Base-by-base conservation (phyloP, 1,284 basidiomycete species). In the Malassezia cuniculi region DNA sequence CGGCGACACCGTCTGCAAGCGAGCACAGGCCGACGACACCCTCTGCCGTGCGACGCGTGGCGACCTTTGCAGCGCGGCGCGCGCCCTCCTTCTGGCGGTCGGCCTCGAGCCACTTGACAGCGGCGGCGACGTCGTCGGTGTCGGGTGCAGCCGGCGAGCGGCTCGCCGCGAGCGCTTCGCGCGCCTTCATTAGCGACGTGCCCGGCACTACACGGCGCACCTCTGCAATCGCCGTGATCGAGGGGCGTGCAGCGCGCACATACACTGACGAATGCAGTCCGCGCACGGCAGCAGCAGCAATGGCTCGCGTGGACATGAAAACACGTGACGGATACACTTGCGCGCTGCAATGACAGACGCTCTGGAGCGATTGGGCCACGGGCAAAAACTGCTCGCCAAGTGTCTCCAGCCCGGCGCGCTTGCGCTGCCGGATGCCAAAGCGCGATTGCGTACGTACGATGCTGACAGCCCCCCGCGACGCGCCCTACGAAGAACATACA, bases 121-220 rank as follows among this genome's bases (percentile, higher is more conserved):
- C 86, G 6, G 70, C 74, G 5, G 75, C 65, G 41, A 93, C 66
- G 69, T 86, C 77, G 71, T 85, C 81, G 59, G 79, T 76, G 29
- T 57, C 54, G 0, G 54, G 48, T 1, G 38, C 22, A 0, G 32
- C n/a, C 4, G 47, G 3, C 6, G 51, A 12, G 6, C 54, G 50
- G 24, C 78, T 75, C 18, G 78, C 77, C 34, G 72, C 68, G 40
- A 94, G 79, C 2, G 89, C 87, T 68, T 90, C 83, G 34, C 81
- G 78, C 32, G 87, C 89, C 71, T 87, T 85, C 31, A 78, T 74
- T 58, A 93, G 78, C 10, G 82, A 82, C 36, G 82, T 84, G 30
- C 69, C 62, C 0, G 60, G 73, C 53, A 80, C 77, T 45, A 74
- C 73, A 69, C 81, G 83, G 42, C 89, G 79, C 24, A 95, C 76